Percentiles rank a stretch among this genome's conserved stretches.
Evolutionary conservation across 805 yeast genomes (phyloP).

Genomic region (Cyberlindnera japonica): DNA sequence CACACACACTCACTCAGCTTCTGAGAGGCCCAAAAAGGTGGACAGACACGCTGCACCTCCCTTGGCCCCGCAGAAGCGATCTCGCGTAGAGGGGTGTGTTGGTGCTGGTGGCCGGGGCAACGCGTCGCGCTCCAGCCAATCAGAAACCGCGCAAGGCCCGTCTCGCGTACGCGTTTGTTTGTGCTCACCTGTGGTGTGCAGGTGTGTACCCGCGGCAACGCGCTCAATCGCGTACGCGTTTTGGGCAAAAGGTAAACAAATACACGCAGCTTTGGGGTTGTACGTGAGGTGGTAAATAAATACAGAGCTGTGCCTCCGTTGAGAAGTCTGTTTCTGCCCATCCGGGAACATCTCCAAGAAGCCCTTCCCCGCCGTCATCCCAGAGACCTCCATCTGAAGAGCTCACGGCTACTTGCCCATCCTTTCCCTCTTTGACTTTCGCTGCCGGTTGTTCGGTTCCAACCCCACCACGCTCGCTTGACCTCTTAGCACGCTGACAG

Average conservation of each 20-base stretch:
- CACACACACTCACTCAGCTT: too few species aligned
- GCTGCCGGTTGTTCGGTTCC: too few species aligned
- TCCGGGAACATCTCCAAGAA: not conserved
- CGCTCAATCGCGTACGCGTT: conserved; percentile 8
- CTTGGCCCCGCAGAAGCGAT: not conserved
- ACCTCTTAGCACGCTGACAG: not conserved
- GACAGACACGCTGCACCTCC: conserved; percentile 3
- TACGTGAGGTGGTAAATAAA: conserved; percentile 2
- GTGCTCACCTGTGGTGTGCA: conserved; percentile 1
- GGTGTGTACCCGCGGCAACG: conserved; percentile 4
- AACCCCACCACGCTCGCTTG: conserved; percentile 2
- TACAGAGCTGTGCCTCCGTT: not conserved
- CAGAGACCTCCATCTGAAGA: too few species aligned
- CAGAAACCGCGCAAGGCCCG: not conserved
- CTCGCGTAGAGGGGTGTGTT: conserved; percentile 1
- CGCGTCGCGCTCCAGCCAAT: conserved; percentile 1
- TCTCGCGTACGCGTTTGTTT: conserved; percentile 3
- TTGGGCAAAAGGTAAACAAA: conserved; percentile 27
- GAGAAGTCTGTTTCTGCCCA: not conserved
- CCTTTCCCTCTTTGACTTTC: too few species aligned
- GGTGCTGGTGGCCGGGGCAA: not conserved
- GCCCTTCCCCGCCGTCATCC: too few species aligned
- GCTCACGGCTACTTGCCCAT: too few species aligned
- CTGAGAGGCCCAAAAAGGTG: conserved; percentile 2
- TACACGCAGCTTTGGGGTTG: conserved; percentile 5